A percentile compares a stretch with the other conserved stretches of the same genome.
These are phyloP conservation scores for Colletotrichum noveboracense DNA, from an alignment of 2,329 filamentous ascomycete species.

Conservation along the genomic window DNA sequence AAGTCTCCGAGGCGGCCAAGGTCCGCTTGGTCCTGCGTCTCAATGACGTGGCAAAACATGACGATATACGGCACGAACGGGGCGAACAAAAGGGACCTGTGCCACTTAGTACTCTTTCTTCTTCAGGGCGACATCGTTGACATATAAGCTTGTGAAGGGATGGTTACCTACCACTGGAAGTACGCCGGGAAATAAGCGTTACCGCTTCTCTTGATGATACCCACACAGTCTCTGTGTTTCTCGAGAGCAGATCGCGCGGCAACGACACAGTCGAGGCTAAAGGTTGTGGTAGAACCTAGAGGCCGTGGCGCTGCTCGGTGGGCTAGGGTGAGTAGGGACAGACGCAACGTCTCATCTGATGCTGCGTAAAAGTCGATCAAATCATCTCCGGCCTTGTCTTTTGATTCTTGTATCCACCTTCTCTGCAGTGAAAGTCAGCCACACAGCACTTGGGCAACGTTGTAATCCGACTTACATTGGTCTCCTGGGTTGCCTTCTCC, in stretches of 20 bases:
- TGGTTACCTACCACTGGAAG: conserved; percentile 43
- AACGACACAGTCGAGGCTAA: conserved; percentile 46
- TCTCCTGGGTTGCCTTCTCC: conserved; percentile 27
- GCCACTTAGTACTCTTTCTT: fast-evolving
- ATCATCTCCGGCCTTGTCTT: conserved; percentile 16
- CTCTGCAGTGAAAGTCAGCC: background rate
- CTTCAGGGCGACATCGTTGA: fast-evolving
- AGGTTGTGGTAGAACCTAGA: conserved; percentile 34
- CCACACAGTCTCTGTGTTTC: conserved; percentile 45
- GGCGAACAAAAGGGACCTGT: conserved; percentile 51
- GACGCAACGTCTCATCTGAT: conserved; percentile 45
- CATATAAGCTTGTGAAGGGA: fast-evolving
- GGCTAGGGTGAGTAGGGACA: conserved; percentile 45
- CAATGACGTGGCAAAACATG: conserved; percentile 55
- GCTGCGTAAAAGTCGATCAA: conserved; percentile 40
- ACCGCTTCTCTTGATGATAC: conserved; percentile 36
- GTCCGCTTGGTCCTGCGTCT: conserved; percentile 48
- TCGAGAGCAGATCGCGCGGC: conserved; percentile 45
- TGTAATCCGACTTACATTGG: background rate
- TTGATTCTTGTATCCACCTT: background rate
- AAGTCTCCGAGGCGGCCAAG: conserved; percentile 53
- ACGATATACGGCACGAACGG: conserved; percentile 61
- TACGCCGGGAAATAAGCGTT: conserved; percentile 41
- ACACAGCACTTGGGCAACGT: too few relatives aligned
- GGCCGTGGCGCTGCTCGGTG: conserved; percentile 44